These are phyloP conservation scores for Nicotiana paniculata DNA, from an alignment of 257 asterid species.

Conservation along the genomic window DNA sequence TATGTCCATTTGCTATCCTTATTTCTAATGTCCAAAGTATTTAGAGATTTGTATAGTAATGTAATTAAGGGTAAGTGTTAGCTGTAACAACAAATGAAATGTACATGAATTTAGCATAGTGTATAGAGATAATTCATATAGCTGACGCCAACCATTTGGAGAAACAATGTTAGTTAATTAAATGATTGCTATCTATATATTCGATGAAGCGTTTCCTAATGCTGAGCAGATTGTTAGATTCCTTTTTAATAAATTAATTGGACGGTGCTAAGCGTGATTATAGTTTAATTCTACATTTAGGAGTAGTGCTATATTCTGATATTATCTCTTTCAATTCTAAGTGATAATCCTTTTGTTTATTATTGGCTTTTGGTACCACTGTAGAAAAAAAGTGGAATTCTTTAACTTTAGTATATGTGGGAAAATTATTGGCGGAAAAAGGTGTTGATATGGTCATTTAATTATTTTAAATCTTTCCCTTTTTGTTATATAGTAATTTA, in stretches of 20 bases:
- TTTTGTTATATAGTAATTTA: neutral
- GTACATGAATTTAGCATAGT: neutral
- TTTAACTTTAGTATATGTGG: neutral
- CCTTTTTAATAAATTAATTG: neutral
- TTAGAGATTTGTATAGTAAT: neutral
- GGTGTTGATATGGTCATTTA: neutral
- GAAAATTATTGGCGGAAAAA: neutral
- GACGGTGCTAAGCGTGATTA: constrained; percentile 1
- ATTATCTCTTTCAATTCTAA: neutral
- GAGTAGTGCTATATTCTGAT: neutral
- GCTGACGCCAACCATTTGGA: neutral
- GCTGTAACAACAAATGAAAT: neutral
- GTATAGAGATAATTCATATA: neutral
- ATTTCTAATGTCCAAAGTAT: neutral
- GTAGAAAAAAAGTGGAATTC: neutral
- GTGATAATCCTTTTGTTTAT: neutral
- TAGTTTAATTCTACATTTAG: neutral
- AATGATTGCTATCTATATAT: neutral
- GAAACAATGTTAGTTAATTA: neutral
- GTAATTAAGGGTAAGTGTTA: neutral
- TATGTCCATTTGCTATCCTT: neutral
- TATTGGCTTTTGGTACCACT: neutral
- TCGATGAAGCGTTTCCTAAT: neutral
- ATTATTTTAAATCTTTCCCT: neutral
- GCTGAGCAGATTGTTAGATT: neutral